Base-by-base conservation (phyloP, 192 early-diverging fungal genomes). In the Neocallimastix lanati region DNA sequence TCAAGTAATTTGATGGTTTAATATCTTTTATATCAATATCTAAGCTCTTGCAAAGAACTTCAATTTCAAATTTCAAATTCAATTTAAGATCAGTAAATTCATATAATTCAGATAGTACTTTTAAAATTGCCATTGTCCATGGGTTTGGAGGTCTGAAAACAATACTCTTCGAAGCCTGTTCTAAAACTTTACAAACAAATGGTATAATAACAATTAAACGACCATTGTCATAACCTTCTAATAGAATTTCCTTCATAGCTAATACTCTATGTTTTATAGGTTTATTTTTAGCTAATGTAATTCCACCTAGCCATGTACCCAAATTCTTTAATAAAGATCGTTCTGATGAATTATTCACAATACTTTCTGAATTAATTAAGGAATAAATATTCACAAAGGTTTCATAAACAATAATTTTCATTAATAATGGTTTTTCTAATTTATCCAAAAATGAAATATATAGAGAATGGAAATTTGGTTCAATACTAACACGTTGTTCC, bases 141-240 rank as follows among this genome's bases (percentile, higher is more conserved):
- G 97, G 97, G 85, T 97, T 98, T 30, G 97, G 96, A 15, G 94
- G 94, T 78, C 90, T 92, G 85, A 99, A 99, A 7, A 98, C 92
- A 78, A 90, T 93, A 80, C 92, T 95, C 36, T 88, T 88, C n/a
- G 87, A 86, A 76, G 92, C 90, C 83, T 97, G 95, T 81, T 97
- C 96, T 77, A 99, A 86, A 1, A 99, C 94, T 84, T 98, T 97
- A 87, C 97, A 99, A 11, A 96, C 94, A 82, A 99, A 99, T 36
- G 97, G 97, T 78, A 99, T 97, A 9, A 94, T 96, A 28, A 98
- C 93, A 86, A 96, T 95, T 36, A 99, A 86, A 15, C 96, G 85
- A 58, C 92, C 91, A 50, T 86, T 89, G 80, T 92, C 92, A 82
- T 92, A 97, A 4, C 96, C 97, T 86, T 99, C 94, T 78, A 98